Base-by-base conservation (phyloP, 1,284 basidiomycete species). In the Ganoderma resinaceum region DNA sequence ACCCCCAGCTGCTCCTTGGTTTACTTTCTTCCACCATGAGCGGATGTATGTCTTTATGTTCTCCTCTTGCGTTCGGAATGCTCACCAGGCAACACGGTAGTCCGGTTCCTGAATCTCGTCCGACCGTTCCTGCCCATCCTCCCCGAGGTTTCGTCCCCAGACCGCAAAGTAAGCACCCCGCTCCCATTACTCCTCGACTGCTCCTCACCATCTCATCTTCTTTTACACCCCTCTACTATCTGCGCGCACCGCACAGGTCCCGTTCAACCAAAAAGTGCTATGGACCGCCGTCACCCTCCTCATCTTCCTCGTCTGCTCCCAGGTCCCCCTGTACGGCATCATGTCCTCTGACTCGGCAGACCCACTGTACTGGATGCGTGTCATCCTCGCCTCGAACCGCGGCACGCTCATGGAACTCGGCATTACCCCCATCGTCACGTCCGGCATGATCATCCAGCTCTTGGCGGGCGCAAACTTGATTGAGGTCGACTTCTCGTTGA, bases 391-490 rank as follows among this genome's bases (percentile, higher is more conserved):
- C 42, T 98, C 96, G 12, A 99, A 99, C 85, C 90, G 98, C 73
- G 97, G 97, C 75, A 99, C 97, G 0, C 91, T 99, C 71, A 99
- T 99, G 97, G 97, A 99, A 83, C 91, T 99, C 70, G 97, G 98
- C 76, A 99, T 99, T 77, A 97, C 92, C 59, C 97, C 98, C 67
- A 98, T 99, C 80, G 91, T 99, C 78, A 99, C 97, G 16, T 94
- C 92, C 55, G 97, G 97, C 76, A 99, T 99, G 97, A 99, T 99
- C 83, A 99, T 99, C 95, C 97, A 99, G 83, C 91, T 99, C 62
- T 88, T 99, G 72, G 97, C 97, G 23, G 97, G 97, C 70, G 97
- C 98, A 63, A 98, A 97, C 83, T 86, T 99, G 76, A 94, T 99
- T 78, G 97, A 99, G 73, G 95, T 99, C 76, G 97, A 99, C 84